Base-by-base conservation (phyloP, 2,329 filamentous ascomycete genomes). In the Penicillium polonicum region DNA sequence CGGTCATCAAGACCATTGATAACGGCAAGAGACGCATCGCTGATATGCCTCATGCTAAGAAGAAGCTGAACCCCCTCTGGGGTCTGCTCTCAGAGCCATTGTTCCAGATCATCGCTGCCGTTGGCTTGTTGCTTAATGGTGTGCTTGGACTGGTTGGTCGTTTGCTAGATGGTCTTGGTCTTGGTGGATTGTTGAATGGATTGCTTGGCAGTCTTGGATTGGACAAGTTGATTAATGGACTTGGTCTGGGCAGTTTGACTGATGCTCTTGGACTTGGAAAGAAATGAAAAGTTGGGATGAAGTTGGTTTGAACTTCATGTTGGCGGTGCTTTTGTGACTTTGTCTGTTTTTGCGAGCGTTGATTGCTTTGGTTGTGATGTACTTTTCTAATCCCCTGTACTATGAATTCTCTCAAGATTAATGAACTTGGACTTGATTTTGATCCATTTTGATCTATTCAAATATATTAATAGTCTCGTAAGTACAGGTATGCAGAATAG, bases 21-120 rank as follows among this genome's bases (percentile, higher is more conserved):
- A 87, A 88, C 62, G 89, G 90, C 27, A 94, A 92, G 85, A 90
- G 88, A 79, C 90, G 90, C 80, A 89, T 96, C 60, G 86, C 89
- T 70, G 89, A 90, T 70, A 94, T 96, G 90, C 92, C 92, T 6
- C 89, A 95, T 65, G 92, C 91, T 43, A 95, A 96, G 88, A 93
- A 96, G 83, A 88, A 93, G 80, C 83, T 96, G 60, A 96, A 93
- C 79, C 92, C 92, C 12, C 85, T 97, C 31, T 96, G 92, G 91
- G 86, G 81, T 31, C 80, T 96, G 48, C 69, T 76, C 8, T 71
- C 68, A 36, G 91, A 96, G 81, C 92, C 92, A 12, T 80, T 96
- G 23, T 91, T 92, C 83, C 92, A 97, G 82, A 96, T 96, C 72
- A 83, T 96, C 48, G 91, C 92, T 9, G 92, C 90, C 12, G 92